Evolutionary conservation across 129 eudicot genomes (phyloP).

Genomic region (Centrapalus pauciflorus): DNA sequence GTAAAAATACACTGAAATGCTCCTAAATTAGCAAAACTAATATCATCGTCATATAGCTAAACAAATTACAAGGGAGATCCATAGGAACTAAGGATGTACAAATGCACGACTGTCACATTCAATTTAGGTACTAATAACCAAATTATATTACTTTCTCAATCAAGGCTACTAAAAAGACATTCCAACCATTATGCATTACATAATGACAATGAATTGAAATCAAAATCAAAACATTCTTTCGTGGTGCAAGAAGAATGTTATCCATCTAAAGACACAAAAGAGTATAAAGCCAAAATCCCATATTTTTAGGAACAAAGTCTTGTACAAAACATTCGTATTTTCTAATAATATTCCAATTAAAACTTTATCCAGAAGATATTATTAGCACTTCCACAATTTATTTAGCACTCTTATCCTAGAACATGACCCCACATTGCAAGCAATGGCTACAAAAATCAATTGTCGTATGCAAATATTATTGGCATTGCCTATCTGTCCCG

Average conservation of each 20-base stretch:
- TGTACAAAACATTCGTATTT: neutral
- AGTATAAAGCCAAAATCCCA: neutral
- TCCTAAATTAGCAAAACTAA: neutral
- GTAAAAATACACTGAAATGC: neutral
- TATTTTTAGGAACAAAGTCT: neutral
- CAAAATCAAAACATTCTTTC: too few relatives aligned
- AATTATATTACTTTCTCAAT: neutral
- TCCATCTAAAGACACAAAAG: too few relatives aligned
- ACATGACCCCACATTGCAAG: neutral
- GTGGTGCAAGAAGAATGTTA: too few relatives aligned
- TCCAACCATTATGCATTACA: too few relatives aligned
- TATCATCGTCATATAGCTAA: neutral
- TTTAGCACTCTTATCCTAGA: neutral
- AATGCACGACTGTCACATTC: neutral
- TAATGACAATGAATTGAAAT: too few relatives aligned
- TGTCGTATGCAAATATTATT: conserved; percentile 18
- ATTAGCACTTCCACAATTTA: neutral
- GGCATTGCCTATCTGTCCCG: conserved; percentile 20
- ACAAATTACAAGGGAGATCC: neutral
- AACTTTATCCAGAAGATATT: neutral
- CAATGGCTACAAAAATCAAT: neutral
- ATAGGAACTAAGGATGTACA: neutral
- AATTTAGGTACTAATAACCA: neutral
- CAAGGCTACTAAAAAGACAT: neutral
- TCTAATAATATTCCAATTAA: neutral